Percentiles rank a stretch among this genome's conserved stretches.
Conservation (phyloP, 208 protist genomes). For the Spongospora subterranea region DNA sequence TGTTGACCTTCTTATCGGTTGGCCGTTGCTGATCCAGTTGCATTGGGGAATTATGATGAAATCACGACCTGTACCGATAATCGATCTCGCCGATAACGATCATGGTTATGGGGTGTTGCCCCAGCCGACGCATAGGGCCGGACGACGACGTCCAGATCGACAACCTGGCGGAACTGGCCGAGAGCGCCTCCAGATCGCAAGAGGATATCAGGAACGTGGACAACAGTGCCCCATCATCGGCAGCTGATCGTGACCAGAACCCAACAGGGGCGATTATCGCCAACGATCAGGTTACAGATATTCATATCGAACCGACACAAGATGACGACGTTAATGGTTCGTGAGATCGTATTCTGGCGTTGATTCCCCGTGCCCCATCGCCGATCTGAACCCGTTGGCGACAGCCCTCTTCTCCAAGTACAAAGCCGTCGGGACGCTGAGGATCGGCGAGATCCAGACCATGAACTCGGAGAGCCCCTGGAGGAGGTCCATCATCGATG, state of each 20-base stretch:
- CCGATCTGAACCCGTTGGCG: not conserved
- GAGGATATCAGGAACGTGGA: not conserved
- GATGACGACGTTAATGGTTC: not conserved
- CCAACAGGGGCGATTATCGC: not conserved
- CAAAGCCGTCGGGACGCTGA: not conserved
- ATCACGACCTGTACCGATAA: no score
- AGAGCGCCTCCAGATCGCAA: not conserved
- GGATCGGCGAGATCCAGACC: not conserved
- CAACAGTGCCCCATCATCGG: not conserved
- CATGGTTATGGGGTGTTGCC: constrained; percentile 1
- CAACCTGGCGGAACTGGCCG: not conserved
- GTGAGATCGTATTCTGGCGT: not conserved
- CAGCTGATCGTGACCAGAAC: not conserved
- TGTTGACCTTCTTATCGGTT: no score
- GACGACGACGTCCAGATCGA: constrained; percentile 31
- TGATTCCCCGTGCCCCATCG: not conserved
- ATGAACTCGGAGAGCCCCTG: constrained; percentile 2
- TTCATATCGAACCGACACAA: constrained; percentile 4
- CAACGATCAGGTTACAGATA: not conserved
- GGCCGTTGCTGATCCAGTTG: no score
- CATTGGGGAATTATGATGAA: no score
- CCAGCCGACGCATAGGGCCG: not conserved
- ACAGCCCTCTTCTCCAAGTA: constrained; percentile 19
- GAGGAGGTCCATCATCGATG: not conserved
- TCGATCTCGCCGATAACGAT: no score